Conservation (phyloP, 1,139 yeast species). For the Suhomyces maxii region DNA sequence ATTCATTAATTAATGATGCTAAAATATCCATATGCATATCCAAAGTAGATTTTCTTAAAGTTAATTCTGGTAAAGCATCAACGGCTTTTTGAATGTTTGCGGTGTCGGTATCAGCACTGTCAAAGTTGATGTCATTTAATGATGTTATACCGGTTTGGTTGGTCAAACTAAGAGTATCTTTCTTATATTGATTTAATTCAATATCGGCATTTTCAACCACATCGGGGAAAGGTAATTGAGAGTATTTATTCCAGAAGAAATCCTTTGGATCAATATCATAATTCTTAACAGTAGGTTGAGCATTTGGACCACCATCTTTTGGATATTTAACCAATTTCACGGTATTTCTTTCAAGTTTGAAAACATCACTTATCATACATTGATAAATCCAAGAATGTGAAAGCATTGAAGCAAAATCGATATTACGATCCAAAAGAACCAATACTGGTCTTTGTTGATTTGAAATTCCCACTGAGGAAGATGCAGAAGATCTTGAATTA, state of each 20-base stretch:
- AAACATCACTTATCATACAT: constrained; percentile 92
- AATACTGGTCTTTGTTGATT: constrained; percentile 66
- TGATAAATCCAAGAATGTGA: constrained; percentile 98
- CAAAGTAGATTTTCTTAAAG: constrained; percentile 81
- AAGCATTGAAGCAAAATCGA: constrained; percentile 91
- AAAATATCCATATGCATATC: constrained; percentile 98
- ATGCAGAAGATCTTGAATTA: constrained; percentile 50
- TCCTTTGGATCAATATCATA: constrained; percentile 91
- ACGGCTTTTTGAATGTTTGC: constrained; percentile 84
- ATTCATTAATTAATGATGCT: constrained; percentile 76
- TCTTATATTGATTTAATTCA: constrained; percentile 77
- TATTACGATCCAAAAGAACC: constrained; percentile 79
- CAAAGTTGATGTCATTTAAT: constrained; percentile 72
- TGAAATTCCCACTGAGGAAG: constrained; percentile 21
- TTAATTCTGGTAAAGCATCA: constrained; percentile 86
- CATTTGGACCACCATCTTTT: constrained; percentile 25
- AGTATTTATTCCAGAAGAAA: constrained; percentile 84
- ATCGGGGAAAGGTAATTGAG: constrained; percentile 92
- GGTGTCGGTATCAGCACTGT: constrained; percentile 58
- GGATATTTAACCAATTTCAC: constrained; percentile 46
- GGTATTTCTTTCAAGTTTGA: constrained; percentile 75
- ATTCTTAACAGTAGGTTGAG: constrained; percentile 45
- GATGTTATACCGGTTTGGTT: constrained; percentile 72
- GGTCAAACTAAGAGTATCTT: constrained; percentile 85
- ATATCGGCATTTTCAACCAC: constrained; percentile 94